These are phyloP conservation scores for Phytomonas serpens DNA, from an alignment of 208 protist genomes.

Conservation along the genomic window DNA sequence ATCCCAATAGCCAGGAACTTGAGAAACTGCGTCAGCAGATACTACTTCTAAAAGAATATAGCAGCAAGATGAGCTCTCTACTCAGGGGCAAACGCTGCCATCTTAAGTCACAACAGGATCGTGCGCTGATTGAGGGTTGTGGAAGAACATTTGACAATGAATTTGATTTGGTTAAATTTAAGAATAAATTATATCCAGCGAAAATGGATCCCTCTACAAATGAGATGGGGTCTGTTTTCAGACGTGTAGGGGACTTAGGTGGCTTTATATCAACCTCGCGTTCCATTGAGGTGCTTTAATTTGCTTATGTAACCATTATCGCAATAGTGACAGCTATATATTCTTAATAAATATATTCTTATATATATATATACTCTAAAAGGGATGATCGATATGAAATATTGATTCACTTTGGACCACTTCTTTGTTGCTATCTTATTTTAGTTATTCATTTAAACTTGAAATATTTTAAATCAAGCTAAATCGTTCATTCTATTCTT, in stretches of 20 bases:
- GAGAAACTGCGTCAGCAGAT: conserved; percentile 16
- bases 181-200: conserved; percentile 70
- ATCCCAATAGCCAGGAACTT: conserved; percentile 25
- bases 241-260: conserved; percentile 71
- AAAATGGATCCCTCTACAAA: conserved; percentile 79
- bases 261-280: conserved; percentile 67
- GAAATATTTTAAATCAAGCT: background rate
- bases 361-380: conserved; percentile 1
- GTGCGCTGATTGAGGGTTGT: conserved; percentile 38
- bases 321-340: background rate
- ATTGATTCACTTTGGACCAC: background rate
- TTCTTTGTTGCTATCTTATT: background rate
- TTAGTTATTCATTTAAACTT: conserved; percentile 1
- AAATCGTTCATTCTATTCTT: conserved; percentile 7
- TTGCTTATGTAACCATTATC: conserved; percentile 1
- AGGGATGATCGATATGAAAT: background rate
- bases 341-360: background rate
- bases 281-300: conserved; percentile 49
- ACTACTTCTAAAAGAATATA: conserved; percentile 2
- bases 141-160: conserved; percentile 77
- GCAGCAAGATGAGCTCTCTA: conserved; percentile 8
- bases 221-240: conserved; percentile 83
- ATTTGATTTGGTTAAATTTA: conserved; percentile 76
- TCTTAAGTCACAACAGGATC: conserved; percentile 42
- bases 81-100: conserved; percentile 17